Conservation (phyloP, 345 rosid genomes). For the Fremontodendron californicum region DNA sequence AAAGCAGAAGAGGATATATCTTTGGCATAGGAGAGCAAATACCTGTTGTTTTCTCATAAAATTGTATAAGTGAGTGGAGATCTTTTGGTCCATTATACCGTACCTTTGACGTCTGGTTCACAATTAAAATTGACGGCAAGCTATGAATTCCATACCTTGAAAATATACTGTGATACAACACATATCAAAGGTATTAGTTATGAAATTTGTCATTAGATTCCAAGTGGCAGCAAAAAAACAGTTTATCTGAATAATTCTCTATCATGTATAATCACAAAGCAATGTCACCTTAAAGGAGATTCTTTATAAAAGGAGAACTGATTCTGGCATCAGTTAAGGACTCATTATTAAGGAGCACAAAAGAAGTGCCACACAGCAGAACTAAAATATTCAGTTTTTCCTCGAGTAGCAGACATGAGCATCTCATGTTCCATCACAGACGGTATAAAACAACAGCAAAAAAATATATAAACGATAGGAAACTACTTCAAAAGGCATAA, state of each 20-base stretch:
- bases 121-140: constrained; percentile 30
- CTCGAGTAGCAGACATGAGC: neutral
- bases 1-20: neutral
- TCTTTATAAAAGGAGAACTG: neutral
- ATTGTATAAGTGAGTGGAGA: constrained; percentile 54
- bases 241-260: neutral
- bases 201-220: neutral
- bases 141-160: constrained; percentile 83
- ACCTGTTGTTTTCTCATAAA: constrained; percentile 76
- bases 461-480: neutral
- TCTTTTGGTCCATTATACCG: constrained; percentile 59
- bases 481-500: neutral
- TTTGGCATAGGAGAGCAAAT: constrained; percentile 1
- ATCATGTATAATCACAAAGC: neutral
- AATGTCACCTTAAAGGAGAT: neutral
- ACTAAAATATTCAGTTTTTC: no score
- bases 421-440: neutral
- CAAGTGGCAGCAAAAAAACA: neutral
- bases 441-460: neutral
- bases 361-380: neutral
- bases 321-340: neutral
- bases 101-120: constrained; percentile 53
- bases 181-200: constrained; percentile 8
- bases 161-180: constrained; percentile 48
- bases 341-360: neutral